A percentile compares a stretch with the other conserved stretches of the same genome.
phyloP scores from a whole-genome alignment of 345 rosid genomes.

The Salix brachista region DNA sequence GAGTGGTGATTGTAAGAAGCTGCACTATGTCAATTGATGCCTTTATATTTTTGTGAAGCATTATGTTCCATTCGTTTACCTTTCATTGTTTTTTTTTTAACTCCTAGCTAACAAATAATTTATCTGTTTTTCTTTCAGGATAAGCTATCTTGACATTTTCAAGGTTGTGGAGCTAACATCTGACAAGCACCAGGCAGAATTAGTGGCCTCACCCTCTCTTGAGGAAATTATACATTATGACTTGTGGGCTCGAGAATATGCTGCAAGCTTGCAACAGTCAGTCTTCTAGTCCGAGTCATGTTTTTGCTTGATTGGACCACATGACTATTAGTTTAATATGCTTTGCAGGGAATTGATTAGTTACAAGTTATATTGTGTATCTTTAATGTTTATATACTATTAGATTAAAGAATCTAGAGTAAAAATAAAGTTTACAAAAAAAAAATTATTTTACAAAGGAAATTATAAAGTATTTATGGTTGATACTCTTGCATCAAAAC shows the following conservation, averaged over 20 bases:
- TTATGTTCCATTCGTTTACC: neutral
- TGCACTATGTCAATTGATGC: neutral
- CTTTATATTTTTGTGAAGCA: neutral
- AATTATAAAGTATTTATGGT: too few species aligned
- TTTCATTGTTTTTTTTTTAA: neutral
- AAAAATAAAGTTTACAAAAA: too few species aligned
- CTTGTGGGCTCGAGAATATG: slow-evolving; percentile 84
- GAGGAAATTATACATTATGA: slow-evolving; percentile 90
- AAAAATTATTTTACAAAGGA: too few species aligned
- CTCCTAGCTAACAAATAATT: neutral
- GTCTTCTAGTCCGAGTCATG: slow-evolving; percentile 48
- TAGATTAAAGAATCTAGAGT: too few species aligned
- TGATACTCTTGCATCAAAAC: too few species aligned
- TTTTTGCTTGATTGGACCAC: slow-evolving; percentile 28
- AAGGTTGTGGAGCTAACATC: slow-evolving; percentile 89
- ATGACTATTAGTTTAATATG: neutral
- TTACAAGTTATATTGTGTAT: too few species aligned
- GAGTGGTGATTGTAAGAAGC: neutral
- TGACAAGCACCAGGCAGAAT: slow-evolving; percentile 60
- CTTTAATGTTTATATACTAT: too few species aligned
- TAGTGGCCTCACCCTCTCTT: slow-evolving; percentile 63
- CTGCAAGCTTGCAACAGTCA: slow-evolving; percentile 42
- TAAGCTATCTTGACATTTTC: slow-evolving; percentile 82
- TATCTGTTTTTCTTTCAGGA: slow-evolving; percentile 43
- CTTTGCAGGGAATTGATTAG: too few species aligned